Evolutionary conservation across 1,139 yeast genomes (phyloP), one percentile per base, ranked within the genome.

Genomic region (Starmera stellimalicola): DNA sequence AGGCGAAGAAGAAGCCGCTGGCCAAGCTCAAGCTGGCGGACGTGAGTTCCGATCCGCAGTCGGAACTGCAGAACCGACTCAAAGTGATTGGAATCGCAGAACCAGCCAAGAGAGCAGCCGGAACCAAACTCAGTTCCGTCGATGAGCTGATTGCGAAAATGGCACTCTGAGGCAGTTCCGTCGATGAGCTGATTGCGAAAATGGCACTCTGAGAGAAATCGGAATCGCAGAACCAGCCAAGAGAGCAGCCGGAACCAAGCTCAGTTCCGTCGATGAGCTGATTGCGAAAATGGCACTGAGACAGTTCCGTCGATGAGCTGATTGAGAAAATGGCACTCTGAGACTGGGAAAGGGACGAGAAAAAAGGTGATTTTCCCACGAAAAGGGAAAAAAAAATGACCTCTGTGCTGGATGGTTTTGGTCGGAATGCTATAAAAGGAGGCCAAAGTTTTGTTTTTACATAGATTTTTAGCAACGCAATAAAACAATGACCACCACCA

Each of bases 1-100:
- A 91, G 68, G 98, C 97, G 36, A 91, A 91, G 68, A 88, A 88
- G 75, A 87, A 85, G 68, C 95, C 95, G 7, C 68, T 88, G 57
- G 81, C 73, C 46, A 78, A 76, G 48, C 58, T 81, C 45, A 74
- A 72, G 53, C 65, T 82, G 14, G 63, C 65, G n/a, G 94, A 83
- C 48, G 71, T 83, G 41, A n/a, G n/a, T n/a, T n/a, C n/a, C n/a
- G 12, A 5, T 22, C 14, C 11, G 11, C 84, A 77, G 18, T 66
- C 85, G 22, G 84, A 79, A 33, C 55, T 76, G 15, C 56, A 71
- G 22, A 70, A 72, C 32, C 73, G 94, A 50, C 62, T 88, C 39
- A 77, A 84, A 53, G 68, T 77, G 4, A 53, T 85, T 41, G 74
- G 77, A 52, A 79, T 91, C 25, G 77, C 77, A 46, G 96, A 91